Evolutionary conservation across 2,329 filamentous ascomycete species (phyloP).

Genomic region (Chrysoporthe austroafricana): DNA sequence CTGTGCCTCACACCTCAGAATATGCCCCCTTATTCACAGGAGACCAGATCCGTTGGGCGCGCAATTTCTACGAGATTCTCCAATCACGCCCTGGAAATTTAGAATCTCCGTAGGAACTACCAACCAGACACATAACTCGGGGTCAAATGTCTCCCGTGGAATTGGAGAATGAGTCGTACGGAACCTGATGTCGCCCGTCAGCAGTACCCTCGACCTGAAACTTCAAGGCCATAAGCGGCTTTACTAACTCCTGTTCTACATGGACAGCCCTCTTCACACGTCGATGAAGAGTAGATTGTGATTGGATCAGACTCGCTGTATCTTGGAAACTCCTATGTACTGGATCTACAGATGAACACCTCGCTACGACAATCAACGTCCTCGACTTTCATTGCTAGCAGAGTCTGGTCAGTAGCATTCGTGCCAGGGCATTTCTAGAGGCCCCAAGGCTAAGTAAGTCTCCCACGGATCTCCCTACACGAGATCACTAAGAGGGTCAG

Average conservation of each 20-base stretch:
- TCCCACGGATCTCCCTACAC: background rate
- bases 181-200: background rate
- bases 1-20: slow-evolving; percentile 44
- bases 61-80: slow-evolving; percentile 48
- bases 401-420: background rate
- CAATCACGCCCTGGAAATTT: slow-evolving; percentile 10
- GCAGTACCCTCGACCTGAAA: background rate
- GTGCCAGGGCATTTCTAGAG: background rate
- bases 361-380: background rate
- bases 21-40: slow-evolving; percentile 37
- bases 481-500: background rate
- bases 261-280: background rate
- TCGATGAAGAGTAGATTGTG: background rate
- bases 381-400: background rate
- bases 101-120: background rate
- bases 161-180: background rate
- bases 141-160: background rate
- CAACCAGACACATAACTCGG: background rate
- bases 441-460: background rate
- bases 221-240: background rate
- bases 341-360: background rate
- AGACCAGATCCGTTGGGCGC: slow-evolving; percentile 45
- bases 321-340: background rate
- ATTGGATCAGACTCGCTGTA: background rate
- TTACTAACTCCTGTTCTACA: background rate